These are phyloP conservation scores for Brettanomyces naardenensis DNA, from an alignment of 805 yeast genomes.

Conservation along the genomic window DNA sequence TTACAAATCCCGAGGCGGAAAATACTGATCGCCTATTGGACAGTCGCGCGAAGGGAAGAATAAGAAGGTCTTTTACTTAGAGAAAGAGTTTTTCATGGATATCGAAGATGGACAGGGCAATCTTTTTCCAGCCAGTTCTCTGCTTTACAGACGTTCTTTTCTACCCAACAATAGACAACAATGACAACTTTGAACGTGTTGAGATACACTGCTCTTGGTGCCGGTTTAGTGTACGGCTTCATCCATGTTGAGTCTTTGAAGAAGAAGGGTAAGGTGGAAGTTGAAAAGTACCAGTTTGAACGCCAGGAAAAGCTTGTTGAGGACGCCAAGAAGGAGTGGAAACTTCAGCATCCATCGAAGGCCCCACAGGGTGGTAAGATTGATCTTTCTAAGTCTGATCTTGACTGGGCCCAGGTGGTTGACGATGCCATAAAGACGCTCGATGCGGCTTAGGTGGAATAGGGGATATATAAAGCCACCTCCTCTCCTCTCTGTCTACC, in stretches of 20 bases:
- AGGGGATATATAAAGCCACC: too few species aligned
- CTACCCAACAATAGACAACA: too few species aligned
- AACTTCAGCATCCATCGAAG: conserved; percentile 47
- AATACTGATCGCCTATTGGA: too few species aligned
- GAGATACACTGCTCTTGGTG: conserved; percentile 86
- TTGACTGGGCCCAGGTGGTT: conserved; percentile 71
- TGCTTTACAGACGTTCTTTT: too few species aligned
- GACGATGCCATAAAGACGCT: conserved; percentile 48
- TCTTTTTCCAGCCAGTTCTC: too few species aligned
- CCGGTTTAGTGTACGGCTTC: conserved; percentile 86
- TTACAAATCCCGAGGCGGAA: too few species aligned
- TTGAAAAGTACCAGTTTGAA: conserved; percentile 50
- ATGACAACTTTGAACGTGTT: conserved; percentile 59
- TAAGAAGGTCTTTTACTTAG: too few species aligned
- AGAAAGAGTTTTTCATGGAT: too few species aligned
- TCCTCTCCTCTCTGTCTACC: too few species aligned
- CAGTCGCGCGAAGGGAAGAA: too few species aligned
- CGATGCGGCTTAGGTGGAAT: conserved; percentile 2
- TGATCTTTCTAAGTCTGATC: conserved; percentile 82
- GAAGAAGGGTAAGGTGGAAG: conserved; percentile 48
- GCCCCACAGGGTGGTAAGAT: conserved; percentile 32
- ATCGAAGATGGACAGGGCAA: too few species aligned
- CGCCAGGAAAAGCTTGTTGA: conserved; percentile 67
- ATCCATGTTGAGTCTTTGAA: conserved; percentile 70
- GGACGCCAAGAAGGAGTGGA: conserved; percentile 86